Conservation (phyloP, 2,329 filamentous ascomycete species). For the Chaetomium sp. region DNA sequence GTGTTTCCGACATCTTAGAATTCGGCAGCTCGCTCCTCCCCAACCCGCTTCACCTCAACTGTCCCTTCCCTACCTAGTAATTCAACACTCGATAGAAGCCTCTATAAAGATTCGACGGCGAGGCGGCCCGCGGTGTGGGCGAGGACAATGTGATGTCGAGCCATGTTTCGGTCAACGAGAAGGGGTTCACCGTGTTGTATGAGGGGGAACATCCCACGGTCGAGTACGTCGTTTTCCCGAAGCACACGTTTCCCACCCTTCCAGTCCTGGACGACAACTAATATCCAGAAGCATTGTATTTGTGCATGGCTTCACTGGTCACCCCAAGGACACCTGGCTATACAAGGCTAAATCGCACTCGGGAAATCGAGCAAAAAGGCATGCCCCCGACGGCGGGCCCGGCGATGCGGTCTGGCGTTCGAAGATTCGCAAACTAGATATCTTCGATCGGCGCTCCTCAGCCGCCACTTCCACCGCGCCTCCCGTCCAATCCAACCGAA, state of each 20-base stretch:
- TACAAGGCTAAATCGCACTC: slow-evolving; percentile 6
- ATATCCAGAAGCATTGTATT: slow-evolving; percentile 29
- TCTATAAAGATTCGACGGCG: background rate
- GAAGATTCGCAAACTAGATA: background rate
- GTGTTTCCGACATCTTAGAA: background rate
- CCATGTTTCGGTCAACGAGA: slow-evolving; percentile 23
- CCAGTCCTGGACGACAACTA: background rate
- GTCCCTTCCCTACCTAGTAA: background rate
- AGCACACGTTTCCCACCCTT: background rate
- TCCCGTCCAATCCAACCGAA: background rate
- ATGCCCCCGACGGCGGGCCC: background rate
- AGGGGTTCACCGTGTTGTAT: slow-evolving; percentile 24
- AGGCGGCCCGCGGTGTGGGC: too few species aligned
- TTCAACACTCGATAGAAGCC: background rate
- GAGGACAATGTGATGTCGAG: slow-evolving; percentile 5
- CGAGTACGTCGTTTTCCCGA: slow-evolving; percentile 18
- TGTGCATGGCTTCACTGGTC: slow-evolving; percentile 36
- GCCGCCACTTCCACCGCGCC: background rate
- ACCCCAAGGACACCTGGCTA: slow-evolving; percentile 33
- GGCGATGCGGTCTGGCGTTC: background rate
- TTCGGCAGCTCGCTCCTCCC: background rate
- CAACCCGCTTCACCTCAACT: background rate
- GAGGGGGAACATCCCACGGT: slow-evolving; percentile 11
- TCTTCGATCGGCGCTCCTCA: slow-evolving; percentile 8
- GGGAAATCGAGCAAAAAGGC: background rate